A percentile compares a stretch with the other conserved stretches of the same genome.
Evolutionary conservation across 2,329 filamentous ascomycete genomes (phyloP).

Genomic region (Macrophomina pseudophaseolina): DNA sequence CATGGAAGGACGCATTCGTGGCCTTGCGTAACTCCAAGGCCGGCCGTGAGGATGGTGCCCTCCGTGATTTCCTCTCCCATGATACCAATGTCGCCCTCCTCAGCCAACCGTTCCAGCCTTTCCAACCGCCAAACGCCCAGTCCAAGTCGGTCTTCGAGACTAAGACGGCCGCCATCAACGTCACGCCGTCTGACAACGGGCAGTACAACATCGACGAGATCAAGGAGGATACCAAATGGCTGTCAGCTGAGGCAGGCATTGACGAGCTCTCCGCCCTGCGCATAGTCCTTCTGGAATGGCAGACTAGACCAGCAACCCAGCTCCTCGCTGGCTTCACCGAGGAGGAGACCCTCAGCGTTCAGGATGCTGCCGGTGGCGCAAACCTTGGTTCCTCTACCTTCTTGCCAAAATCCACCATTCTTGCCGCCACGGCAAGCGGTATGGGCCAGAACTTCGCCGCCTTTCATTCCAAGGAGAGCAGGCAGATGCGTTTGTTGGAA

Average conservation of each 20-base stretch:
- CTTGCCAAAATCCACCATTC: conserved; percentile 50
- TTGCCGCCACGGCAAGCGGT: conserved; percentile 35
- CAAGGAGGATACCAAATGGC: conserved; percentile 84
- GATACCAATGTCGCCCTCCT: conserved; percentile 71
- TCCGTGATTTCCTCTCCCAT: conserved; percentile 74
- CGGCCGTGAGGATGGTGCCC: conserved; percentile 38
- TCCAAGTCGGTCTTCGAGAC: conserved; percentile 78
- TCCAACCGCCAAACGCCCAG: conserved; percentile 64
- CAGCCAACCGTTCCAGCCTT: conserved; percentile 70
- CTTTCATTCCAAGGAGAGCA: conserved; percentile 67
- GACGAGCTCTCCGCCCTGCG: conserved; percentile 84
- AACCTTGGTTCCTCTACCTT: conserved; percentile 62
- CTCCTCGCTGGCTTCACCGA: conserved; percentile 74
- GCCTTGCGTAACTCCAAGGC: conserved; percentile 58
- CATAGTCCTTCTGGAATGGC: conserved; percentile 81
- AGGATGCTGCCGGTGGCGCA: conserved; percentile 72
- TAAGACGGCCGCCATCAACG: conserved; percentile 84
- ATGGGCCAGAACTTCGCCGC: conserved; percentile 27
- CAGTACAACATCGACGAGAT: conserved; percentile 77
- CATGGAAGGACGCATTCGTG: conserved; percentile 63
- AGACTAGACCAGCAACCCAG: conserved; percentile 75
- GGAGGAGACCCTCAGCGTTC: conserved; percentile 77
- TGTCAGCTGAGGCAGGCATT: conserved; percentile 77
- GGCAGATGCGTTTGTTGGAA: conserved; percentile 70
- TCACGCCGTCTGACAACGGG: conserved; percentile 69